Evolutionary conservation across 2,329 filamentous ascomycete genomes (phyloP).

Genomic region (Rutstroemia sp.): DNA sequence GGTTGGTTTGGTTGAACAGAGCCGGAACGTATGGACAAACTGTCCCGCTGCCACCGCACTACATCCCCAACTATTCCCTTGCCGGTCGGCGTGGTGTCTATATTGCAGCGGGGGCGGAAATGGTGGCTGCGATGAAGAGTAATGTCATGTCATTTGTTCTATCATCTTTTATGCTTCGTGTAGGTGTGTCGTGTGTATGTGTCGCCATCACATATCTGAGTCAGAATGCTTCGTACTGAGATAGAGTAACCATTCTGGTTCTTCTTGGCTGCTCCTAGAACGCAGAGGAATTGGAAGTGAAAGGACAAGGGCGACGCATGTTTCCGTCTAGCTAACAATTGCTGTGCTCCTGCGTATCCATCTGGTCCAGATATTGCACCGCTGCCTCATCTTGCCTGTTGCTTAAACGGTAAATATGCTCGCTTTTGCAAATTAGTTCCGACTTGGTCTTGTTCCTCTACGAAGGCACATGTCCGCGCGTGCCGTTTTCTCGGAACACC

Average conservation of each 20-base stretch:
- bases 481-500: constrained; percentile 12
- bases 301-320: constrained; percentile 5
- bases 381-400: constrained; percentile 6
- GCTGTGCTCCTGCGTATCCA: neutral
- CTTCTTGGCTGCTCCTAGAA: neutral
- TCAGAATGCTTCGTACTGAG: neutral
- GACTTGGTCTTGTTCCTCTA: constrained; percentile 7
- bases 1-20: constrained; percentile 11
- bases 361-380: neutral
- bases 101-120: constrained; percentile 12
- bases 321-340: constrained; percentile 5
- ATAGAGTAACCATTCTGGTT: neutral
- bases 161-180: neutral
- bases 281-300: neutral
- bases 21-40: constrained; percentile 10
- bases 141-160: constrained; percentile 4
- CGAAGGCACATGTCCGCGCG: constrained; percentile 11
- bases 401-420: neutral
- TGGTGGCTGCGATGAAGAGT: constrained; percentile 7
- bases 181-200: neutral
- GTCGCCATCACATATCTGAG: constrained; percentile 2
- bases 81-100: constrained; percentile 9
- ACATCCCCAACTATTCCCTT: constrained; percentile 8
- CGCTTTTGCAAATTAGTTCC: constrained; percentile 7
- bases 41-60: constrained; percentile 10